Evolutionary conservation across 2,329 filamentous ascomycete genomes (phyloP), one percentile per base, ranked within the genome.

Genomic region (Fusarium sororula): DNA sequence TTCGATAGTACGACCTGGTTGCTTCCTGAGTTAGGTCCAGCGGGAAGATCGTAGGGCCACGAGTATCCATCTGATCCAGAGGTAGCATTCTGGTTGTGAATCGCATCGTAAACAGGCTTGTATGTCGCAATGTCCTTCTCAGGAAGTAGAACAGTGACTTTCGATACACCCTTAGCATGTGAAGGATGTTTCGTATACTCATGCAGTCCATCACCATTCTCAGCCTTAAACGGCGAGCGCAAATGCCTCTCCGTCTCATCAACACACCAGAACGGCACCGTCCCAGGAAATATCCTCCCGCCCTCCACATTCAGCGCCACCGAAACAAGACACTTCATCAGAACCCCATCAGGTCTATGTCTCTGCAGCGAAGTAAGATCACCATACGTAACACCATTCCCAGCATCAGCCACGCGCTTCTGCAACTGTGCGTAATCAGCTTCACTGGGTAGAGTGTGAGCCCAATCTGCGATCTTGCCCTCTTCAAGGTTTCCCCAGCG

Each of bases 241-340:
- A 89, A 78, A n/a, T 81, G 73, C 12, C 91, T 80, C 6, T 85
- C 81, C 5, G 91, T 92, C 18, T 88, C 81, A 78, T 93, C 91
- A 53, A 92, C 85, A 75, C 90, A 91, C 85, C 88, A 93, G 74
- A 93, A 93, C 0, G 91, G 91, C 17, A 90, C 77, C 20, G 82
- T 81, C 0, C 90, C 90, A 1, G 87, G 82, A 14, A 82, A 80
- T 3, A 83, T 72, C 3, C 73, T 70, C 6, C 64, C 50, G 9
- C 75, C 75, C 3, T 66, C 55, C 1, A 66, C 68, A 39, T 69
- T 78, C 18, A 82, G 81, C 0, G 83, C 79, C 1, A 85, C 84
- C 24, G 89, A 88, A 30, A 90, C 86, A 30, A 87, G 84, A 90
- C 91, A 93, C 66, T 88, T 83, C 37, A 93, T 79, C 38, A 87